phyloP scores from a whole-genome alignment of 2,329 filamentous ascomycete genomes.

The Hypomyces perniciosus region DNA sequence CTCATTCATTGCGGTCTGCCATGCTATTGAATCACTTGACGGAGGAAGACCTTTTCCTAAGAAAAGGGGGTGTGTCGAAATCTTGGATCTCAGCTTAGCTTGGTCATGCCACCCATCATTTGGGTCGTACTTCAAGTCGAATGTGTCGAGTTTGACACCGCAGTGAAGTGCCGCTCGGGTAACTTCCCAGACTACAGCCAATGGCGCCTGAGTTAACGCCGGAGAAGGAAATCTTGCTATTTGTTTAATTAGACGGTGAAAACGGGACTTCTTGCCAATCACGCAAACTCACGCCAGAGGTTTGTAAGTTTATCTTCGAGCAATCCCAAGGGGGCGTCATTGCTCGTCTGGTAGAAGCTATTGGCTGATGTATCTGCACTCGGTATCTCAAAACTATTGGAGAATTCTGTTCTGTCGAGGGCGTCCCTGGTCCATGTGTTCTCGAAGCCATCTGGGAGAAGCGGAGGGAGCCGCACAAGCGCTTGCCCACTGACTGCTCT shows the following conservation, averaged over 20 bases:
- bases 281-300: conserved; percentile 35
- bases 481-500: not conserved
- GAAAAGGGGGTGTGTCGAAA: conserved; percentile 37
- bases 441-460: too few relatives aligned
- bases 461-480: not conserved
- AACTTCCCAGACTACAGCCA: conserved; percentile 48
- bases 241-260: not conserved
- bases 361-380: not conserved
- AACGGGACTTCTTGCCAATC: not conserved
- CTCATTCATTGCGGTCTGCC: conserved; percentile 36
- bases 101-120: conserved; percentile 39
- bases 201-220: conserved; percentile 38
- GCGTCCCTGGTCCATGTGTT: not conserved
- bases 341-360: not conserved
- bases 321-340: not conserved
- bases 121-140: conserved; percentile 30
- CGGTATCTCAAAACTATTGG: not conserved
- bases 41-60: conserved; percentile 42
- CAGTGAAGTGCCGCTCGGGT: conserved; percentile 43
- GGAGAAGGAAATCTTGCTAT: conserved; percentile 33
- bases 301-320: conserved; percentile 25
- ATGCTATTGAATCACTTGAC: conserved; percentile 37
- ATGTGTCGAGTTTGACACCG: conserved; percentile 31
- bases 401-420: not conserved
- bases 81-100: conserved; percentile 32